Evolutionary conservation across 1,139 yeast genomes (phyloP), one percentile per base, ranked within the genome.

Genomic region (Kodamaea ohmeri): DNA sequence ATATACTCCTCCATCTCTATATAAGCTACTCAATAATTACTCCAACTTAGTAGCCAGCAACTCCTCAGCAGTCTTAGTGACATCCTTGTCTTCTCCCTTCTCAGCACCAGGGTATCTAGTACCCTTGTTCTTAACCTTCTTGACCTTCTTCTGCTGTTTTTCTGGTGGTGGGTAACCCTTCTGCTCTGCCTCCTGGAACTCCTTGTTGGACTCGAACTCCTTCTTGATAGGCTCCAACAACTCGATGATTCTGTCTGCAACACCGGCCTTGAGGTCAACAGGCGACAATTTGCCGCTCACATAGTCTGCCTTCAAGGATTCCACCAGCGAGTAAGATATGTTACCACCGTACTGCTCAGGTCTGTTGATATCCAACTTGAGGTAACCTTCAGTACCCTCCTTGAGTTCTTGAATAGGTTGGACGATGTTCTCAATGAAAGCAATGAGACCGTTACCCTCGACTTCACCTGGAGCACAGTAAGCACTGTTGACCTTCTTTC

Each of bases 301-400:
- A 63, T 75, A 94, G 51, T 84, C 96, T 27, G 68, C 65, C 60
- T 83, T 83, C 54, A 92, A 70, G 25, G 78, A 72, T n/a, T 77
- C 89, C 49, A 87, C 70, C 18, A 86, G 73, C 34, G 60, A 60
- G 73, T 79, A 94, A 35, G 82, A 71, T 42, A 92, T 71, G 50
- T 95, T 83, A 37, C 98, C 99, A 51, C 99, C 98, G 61, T 87
- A 94, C 67, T 92, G 83, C 58, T 92, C 98, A 33, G 97, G 97
- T 65, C 98, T 84, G 55, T 84, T 80, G 51, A 94, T 80, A 59
- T 65, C 69, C 67, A 92, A 87, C 36, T 70, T 66, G 58, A 78
- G 87, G 44, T 63, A 61, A 11, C 73, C 78, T 5, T 67, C 71
- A 40, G 77, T 77, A 13, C 61, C 74, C 22, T 69, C 50, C 59